phyloP scores from a whole-genome alignment of 176 grass and related monocot genomes.

The Ananas comosus region DNA sequence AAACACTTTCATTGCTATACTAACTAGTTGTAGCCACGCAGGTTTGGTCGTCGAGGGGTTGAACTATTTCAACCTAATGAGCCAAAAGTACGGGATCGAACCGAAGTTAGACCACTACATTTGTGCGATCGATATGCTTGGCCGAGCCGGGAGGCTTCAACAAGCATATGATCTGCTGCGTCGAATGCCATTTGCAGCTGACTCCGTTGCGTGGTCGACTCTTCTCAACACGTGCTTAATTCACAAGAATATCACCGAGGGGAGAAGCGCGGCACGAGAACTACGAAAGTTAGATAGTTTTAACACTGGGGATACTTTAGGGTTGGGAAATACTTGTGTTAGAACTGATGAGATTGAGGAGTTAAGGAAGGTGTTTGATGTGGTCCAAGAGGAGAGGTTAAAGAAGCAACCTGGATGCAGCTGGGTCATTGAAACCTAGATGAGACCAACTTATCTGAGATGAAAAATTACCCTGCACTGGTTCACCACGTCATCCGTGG shows the following conservation, averaged over 20 bases:
- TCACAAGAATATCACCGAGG: slow-evolving; percentile 14
- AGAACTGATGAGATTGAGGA: not conserved
- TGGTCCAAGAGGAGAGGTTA: not conserved
- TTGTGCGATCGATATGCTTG: slow-evolving; percentile 34
- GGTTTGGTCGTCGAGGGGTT: slow-evolving; percentile 36
- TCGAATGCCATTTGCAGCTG: slow-evolving; percentile 23
- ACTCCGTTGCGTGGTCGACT: slow-evolving; percentile 31
- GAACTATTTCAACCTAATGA: slow-evolving; percentile 40
- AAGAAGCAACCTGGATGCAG: slow-evolving; percentile 18
- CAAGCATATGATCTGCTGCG: slow-evolving; percentile 32
- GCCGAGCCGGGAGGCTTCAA: slow-evolving; percentile 33
- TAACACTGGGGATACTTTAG: too few relatives aligned
- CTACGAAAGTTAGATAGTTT: slow-evolving; percentile 20
- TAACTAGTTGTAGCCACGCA: slow-evolving; percentile 37
- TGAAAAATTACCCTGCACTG: too few relatives aligned
- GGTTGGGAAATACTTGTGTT: not conserved
- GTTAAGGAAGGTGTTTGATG: slow-evolving; percentile 3
- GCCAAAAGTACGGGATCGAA: slow-evolving; percentile 26
- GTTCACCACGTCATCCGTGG: too few relatives aligned
- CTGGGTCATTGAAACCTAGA: slow-evolving; percentile 19
- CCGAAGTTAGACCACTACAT: slow-evolving; percentile 34
- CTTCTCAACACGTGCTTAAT: slow-evolving; percentile 47
- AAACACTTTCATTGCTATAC: slow-evolving; percentile 46
- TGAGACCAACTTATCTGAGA: too few relatives aligned
- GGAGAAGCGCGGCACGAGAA: slow-evolving; percentile 25